A percentile compares a stretch with the other conserved stretches of the same genome.
Evolutionary conservation across 352 stramenopile genomes (phyloP).

Genomic region (Pelagophyceae sp.): DNA sequence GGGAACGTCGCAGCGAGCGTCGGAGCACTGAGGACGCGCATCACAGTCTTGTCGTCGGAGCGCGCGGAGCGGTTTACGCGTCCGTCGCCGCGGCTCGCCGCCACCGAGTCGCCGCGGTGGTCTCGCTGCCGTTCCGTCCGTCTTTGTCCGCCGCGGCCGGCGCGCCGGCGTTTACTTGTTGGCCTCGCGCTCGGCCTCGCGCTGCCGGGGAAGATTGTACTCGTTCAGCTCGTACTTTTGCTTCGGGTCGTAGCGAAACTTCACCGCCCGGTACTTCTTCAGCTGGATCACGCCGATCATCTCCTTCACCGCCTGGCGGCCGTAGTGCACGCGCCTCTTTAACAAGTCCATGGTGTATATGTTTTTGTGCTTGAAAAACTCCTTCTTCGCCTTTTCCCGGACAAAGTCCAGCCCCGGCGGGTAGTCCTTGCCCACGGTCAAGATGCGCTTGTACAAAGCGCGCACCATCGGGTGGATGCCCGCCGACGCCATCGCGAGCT

Average conservation of each 20-base stretch:
- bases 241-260: constrained; percentile 62
- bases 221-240: constrained; percentile 24
- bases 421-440: constrained; percentile 87
- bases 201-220: no score
- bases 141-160: no score
- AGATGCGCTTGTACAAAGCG: constrained; percentile 86
- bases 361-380: constrained; percentile 69
- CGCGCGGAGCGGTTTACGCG: no score
- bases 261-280: constrained; percentile 92
- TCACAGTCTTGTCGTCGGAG: no score
- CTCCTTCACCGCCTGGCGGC: constrained; percentile 84
- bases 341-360: constrained; percentile 61
- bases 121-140: no score
- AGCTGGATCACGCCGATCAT: constrained; percentile 92
- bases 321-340: constrained; percentile 78
- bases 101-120: no score
- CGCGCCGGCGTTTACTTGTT: no score
- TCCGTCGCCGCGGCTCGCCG: no score
- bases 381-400: constrained; percentile 73
- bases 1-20: no score
- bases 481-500: no score
- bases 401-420: constrained; percentile 79
- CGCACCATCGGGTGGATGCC: constrained; percentile 81
- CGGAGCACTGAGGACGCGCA: no score
- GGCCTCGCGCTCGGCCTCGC: no score